phyloP scores from a whole-genome alignment of 495 filamentous ascomycete genomes.

The Talaromyces stipitatus region DNA sequence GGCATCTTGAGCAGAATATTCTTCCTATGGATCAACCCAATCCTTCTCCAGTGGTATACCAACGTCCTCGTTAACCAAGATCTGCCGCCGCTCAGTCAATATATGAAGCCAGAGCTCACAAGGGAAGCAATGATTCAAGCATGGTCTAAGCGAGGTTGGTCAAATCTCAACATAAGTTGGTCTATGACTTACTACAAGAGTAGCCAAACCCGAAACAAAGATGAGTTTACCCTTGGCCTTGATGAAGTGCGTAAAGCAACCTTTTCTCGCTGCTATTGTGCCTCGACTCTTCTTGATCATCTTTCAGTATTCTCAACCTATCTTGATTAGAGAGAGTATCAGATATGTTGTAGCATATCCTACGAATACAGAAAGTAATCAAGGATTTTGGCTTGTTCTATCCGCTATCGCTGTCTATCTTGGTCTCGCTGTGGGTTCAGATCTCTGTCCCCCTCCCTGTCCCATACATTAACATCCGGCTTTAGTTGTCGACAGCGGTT shows the following conservation, averaged over 20 bases:
- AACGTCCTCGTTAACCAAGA: not conserved
- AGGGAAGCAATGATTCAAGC: not conserved
- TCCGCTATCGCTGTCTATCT: not conserved
- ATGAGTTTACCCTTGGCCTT: not conserved
- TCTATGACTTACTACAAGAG: not conserved
- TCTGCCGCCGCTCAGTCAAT: not conserved
- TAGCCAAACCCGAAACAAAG: not conserved
- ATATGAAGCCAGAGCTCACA: not conserved
- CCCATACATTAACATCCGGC: not conserved
- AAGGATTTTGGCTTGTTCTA: not conserved
- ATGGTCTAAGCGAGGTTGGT: not conserved
- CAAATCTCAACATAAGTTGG: not conserved
- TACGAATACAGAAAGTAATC: not conserved
- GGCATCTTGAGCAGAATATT: not conserved
- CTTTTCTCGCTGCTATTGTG: conserved; percentile 38
- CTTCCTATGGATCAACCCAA: conserved; percentile 2
- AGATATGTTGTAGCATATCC: conserved; percentile 23
- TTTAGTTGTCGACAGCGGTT: conserved; percentile 30
- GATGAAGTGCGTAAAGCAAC: not conserved
- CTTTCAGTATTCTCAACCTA: conserved; percentile 56
- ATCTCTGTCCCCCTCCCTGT: not conserved
- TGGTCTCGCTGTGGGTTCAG: not conserved
- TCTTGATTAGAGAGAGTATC: conserved; percentile 49
- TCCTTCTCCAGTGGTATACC: not conserved
- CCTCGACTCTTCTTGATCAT: conserved; percentile 48